These are phyloP conservation scores for Leishmania arabica DNA, from an alignment of 208 protist genomes.

Conservation along the genomic window DNA sequence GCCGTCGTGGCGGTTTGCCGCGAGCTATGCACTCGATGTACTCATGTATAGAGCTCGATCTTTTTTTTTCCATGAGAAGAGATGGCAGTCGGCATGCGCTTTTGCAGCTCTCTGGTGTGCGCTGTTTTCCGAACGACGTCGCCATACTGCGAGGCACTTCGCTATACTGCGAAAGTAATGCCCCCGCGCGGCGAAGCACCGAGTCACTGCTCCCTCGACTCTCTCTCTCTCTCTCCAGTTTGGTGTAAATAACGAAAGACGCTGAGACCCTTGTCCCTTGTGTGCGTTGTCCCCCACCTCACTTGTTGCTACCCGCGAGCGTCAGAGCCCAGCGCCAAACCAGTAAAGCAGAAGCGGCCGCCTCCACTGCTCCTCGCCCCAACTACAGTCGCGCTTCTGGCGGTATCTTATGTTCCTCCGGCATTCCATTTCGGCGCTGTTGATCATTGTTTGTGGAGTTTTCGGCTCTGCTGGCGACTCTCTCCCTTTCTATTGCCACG, in stretches of 20 bases:
- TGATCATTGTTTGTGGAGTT: neutral
- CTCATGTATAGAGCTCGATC: neutral
- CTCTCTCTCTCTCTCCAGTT: neutral
- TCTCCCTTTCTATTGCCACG: neutral
- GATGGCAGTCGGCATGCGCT: too few relatives aligned
- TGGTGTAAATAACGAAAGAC: neutral
- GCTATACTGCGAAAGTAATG: neutral
- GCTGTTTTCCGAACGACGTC: neutral
- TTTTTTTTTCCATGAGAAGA: neutral
- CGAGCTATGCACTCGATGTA: constrained; percentile 1
- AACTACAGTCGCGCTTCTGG: too few relatives aligned
- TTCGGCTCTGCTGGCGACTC: neutral
- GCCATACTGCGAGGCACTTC: neutral
- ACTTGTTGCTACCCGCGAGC: neutral
- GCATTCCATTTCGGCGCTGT: neutral
- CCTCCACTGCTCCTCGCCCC: neutral
- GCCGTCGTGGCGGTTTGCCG: neutral
- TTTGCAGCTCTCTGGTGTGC: neutral
- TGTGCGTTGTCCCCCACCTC: neutral
- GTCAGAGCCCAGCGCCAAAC: neutral
- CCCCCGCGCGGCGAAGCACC: neutral
- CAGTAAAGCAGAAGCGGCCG: neutral
- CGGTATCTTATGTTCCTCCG: neutral
- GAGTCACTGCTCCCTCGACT: neutral
- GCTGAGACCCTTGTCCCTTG: neutral